A percentile compares a stretch with the other conserved stretches of the same genome.
These are phyloP conservation scores for Decorospora gaudefroyi DNA, from an alignment of 2,329 filamentous ascomycete species.

Conservation along the genomic window DNA sequence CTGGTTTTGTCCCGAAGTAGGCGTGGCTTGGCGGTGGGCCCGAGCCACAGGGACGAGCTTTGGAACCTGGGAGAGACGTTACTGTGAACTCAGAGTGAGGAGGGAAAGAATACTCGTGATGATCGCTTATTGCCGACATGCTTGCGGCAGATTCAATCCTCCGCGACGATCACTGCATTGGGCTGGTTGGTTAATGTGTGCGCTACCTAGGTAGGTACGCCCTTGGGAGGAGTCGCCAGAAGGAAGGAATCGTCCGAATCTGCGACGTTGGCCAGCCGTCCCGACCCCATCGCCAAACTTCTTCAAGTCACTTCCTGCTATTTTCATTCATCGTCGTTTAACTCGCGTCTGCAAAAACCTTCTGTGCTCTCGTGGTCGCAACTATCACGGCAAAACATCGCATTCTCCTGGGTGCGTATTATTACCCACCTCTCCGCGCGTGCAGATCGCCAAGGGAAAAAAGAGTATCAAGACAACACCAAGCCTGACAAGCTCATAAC, in stretches of 20 bases:
- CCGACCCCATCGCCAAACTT: constrained; percentile 3
- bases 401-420: no score
- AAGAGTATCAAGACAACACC: constrained; percentile 24
- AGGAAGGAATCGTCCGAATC: constrained; percentile 4
- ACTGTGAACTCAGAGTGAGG: no score
- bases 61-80: constrained; percentile 32
- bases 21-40: constrained; percentile 19
- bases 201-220: no score
- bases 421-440: constrained; percentile 18
- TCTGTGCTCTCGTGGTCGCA: no score
- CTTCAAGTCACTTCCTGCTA: no score
- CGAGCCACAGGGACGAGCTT: constrained; percentile 18
- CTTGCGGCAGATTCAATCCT: constrained; percentile 6
- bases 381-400: no score
- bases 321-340: no score
- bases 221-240: no score
- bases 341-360: no score
- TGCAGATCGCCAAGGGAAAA: constrained; percentile 30
- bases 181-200: constrained; percentile 7
- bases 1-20: constrained; percentile 26
- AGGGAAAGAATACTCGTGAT: constrained; percentile 18
- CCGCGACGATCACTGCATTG: constrained; percentile 13
- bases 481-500: constrained; percentile 19
- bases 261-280: not conserved
- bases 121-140: constrained; percentile 14